phyloP scores from a whole-genome alignment of 2,329 filamentous ascomycete species.

The Fusarium drepaniforme region DNA sequence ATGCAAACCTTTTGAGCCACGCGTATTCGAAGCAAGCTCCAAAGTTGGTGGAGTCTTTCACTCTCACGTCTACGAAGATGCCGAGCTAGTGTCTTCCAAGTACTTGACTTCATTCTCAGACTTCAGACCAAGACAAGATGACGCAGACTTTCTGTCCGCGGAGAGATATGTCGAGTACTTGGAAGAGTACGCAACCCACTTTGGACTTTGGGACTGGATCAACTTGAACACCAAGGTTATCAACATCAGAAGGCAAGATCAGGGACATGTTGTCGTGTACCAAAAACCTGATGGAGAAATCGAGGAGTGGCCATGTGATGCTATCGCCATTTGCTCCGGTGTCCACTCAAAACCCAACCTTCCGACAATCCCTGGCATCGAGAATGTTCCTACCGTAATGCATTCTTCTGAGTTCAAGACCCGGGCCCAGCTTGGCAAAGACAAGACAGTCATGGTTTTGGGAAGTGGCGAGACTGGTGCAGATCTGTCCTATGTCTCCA shows the following conservation, averaged over 20 bases:
- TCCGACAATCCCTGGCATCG: background rate
- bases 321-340: conserved; percentile 17
- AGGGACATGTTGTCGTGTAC: conserved; percentile 18
- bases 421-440: conserved; percentile 52
- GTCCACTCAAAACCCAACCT: conserved; percentile 22
- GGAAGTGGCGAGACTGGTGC: conserved; percentile 59
- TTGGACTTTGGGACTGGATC: conserved; percentile 53
- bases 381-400: conserved; percentile 41
- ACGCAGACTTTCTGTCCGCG: conserved; percentile 56
- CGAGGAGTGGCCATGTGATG: conserved; percentile 4
- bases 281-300: background rate
- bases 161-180: conserved; percentile 55
- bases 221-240: conserved; percentile 47
- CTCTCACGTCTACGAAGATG: conserved; percentile 12
- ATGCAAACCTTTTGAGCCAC: conserved; percentile 4
- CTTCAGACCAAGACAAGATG: conserved; percentile 49
- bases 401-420: conserved; percentile 59
- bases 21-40: conserved; percentile 1
- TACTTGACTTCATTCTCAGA: conserved; percentile 63
- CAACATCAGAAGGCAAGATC: conserved; percentile 49
- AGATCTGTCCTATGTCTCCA: conserved; percentile 56
- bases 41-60: conserved; percentile 10
- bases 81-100: conserved; percentile 56
- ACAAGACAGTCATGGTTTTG: conserved; percentile 56
- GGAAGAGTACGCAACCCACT: conserved; percentile 53